These are phyloP conservation scores for Stephanodiscus triporus DNA, from an alignment of 108 stramenopile genomes.

Conservation along the genomic window DNA sequence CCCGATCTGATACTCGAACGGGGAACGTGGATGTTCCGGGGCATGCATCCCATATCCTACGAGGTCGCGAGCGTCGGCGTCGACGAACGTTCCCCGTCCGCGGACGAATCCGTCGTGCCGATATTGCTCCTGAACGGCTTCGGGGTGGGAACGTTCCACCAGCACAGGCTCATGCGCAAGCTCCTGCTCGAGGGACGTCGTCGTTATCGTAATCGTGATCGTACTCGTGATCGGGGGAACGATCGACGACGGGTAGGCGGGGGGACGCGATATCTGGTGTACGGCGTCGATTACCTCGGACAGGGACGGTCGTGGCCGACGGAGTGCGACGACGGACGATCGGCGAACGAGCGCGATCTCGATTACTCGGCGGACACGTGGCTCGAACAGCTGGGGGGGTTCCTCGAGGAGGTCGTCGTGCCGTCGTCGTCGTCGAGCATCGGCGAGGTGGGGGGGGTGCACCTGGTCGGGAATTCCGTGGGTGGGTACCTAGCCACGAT, in stretches of 20 bases:
- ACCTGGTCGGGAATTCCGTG: conserved; percentile 79
- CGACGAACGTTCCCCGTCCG: not conserved
- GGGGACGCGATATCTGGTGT: conserved; percentile 42
- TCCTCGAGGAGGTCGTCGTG: conserved; percentile 62
- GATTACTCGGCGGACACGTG: conserved; percentile 76
- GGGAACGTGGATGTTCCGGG: conserved; percentile 38
- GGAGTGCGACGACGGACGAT: conserved; percentile 68
- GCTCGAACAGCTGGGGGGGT: conserved; percentile 68
- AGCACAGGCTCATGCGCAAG: conserved; percentile 74
- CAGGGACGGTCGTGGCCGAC: conserved; percentile 87
- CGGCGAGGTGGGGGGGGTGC: conserved; percentile 43
- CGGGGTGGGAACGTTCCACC: conserved; percentile 89
- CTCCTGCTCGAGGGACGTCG: conserved; percentile 12
- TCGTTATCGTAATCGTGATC: conserved; percentile 12
- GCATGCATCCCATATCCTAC: conserved; percentile 39
- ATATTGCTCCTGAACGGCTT: conserved; percentile 54
- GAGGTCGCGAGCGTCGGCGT: conserved; percentile 14
- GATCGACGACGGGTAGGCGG: too few species aligned
- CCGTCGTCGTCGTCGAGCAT: conserved; percentile 12
- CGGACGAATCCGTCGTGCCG: not conserved
- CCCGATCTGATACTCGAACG: conserved; percentile 14
- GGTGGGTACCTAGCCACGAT: conserved; percentile 78
- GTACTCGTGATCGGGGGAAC: too few species aligned
- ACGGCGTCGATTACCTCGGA: conserved; percentile 85
- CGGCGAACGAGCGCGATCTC: conserved; percentile 59